phyloP scores from a whole-genome alignment of 192 early-diverging fungal species.

The Dimargaris verticillata region DNA sequence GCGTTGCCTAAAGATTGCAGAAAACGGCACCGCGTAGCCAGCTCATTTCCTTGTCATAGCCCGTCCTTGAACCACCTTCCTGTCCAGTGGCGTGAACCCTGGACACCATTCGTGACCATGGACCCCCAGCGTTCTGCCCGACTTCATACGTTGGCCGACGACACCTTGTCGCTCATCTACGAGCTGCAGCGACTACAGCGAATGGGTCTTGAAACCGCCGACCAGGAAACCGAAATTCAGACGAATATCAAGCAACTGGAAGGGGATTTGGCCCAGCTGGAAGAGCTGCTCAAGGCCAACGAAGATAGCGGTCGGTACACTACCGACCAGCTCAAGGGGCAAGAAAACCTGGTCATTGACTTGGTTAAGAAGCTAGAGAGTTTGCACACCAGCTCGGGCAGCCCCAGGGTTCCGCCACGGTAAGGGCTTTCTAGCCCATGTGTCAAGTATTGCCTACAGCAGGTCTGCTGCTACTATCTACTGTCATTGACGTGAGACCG shows the following conservation, averaged over 20 bases:
- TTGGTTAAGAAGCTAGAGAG: slow-evolving; percentile 44
- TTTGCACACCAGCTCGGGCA: slow-evolving; percentile 30
- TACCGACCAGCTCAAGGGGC: slow-evolving; percentile 29
- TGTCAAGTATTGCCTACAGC: no score
- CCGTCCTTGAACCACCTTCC: no score
- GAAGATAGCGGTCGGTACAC: slow-evolving; percentile 16
- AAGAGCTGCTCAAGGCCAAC: neutral
- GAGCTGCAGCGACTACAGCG: neutral
- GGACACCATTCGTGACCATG: no score
- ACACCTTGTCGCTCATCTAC: slow-evolving; percentile 1
- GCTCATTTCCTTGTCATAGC: no score
- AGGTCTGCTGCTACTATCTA: no score
- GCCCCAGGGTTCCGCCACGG: slow-evolving; percentile 26
- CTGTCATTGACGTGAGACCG: no score
- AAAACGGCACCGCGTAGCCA: no score
- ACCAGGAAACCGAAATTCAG: neutral
- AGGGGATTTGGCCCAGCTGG: neutral
- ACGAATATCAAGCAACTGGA: neutral
- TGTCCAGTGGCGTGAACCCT: no score
- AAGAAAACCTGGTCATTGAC: slow-evolving; percentile 48
- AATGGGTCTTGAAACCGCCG: neutral
- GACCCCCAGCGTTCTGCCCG: neutral
- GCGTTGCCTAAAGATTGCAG: no score
- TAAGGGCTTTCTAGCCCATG: slow-evolving; percentile 11
- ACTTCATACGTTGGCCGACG: slow-evolving; percentile 1